Evolutionary conservation across 2,329 filamentous ascomycete genomes (phyloP), one percentile per base, ranked within the genome.

Genomic region (Nemania bipapillata): DNA sequence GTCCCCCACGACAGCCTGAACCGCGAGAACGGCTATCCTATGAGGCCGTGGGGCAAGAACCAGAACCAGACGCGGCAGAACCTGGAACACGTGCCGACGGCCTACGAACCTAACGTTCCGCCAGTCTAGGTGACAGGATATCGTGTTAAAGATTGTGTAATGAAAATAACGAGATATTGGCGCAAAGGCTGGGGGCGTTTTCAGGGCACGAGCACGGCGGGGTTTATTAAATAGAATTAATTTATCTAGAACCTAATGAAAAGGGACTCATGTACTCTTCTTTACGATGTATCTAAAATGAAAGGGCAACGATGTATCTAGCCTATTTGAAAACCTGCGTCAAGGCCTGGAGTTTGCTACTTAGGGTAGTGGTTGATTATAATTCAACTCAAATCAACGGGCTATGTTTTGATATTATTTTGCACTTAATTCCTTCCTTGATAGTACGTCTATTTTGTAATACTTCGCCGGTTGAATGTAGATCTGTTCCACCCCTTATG

Each of bases 81-180:
- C 22, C 30, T 69, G 17, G 66, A 69, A 32, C 53, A 66, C 28
- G 47, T 66, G 28, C 37, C 57, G 2, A 68, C 68, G 12, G 64
- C 64, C n/a, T 68, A 70, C 24, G 30, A 62, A 5, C 65, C 64
- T 9, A 53, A 30, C 1, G 11, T 26, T 45, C 20, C 12, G 20
- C 26, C 24, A 7, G 26, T 55, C 30, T 53, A 58, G 15, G n/a
- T n/a, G n/a, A n/a, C n/a, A n/a, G n/a, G n/a, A n/a, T n/a, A n/a
- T 17, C 9, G 35, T 26, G 9, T 47, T 28, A 28, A 49, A 6
- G 12, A 9, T 22, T 52, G 20, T 4, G 3, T 40, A 53, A 54
- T 54, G 20, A 40, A 17, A 22, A 15, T n/a, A 42, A 54, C 15
- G 4, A 47, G 26, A 12, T 17, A 40, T 50, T 40, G 24, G 28